A percentile compares a stretch with the other conserved stretches of the same genome.
Conservation (phyloP, 2,329 filamentous ascomycete species). For the Plectosphaerella plurivora region DNA sequence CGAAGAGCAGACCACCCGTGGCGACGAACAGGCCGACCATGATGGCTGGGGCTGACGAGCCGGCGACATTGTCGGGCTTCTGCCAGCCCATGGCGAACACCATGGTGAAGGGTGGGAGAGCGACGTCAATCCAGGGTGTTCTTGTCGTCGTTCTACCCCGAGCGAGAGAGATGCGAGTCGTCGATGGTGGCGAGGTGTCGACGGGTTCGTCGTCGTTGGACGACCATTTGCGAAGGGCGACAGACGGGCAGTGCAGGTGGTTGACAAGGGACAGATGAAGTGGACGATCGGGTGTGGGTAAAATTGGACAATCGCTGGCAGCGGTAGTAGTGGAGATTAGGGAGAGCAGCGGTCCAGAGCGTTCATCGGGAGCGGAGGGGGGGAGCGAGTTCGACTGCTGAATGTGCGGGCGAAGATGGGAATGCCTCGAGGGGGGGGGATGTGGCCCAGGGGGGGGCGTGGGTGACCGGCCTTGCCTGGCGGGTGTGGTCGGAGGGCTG, state of each 20-base stretch:
- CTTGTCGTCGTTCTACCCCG: neutral
- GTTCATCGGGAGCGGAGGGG: neutral
- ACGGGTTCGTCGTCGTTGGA: slow-evolving; percentile 11
- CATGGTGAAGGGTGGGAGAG: slow-evolving; percentile 46
- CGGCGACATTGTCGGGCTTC: slow-evolving; percentile 71
- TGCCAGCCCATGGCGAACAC: slow-evolving; percentile 66
- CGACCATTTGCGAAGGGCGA: slow-evolving; percentile 9
- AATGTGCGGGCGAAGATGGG: neutral
- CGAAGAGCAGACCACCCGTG: slow-evolving; percentile 64
- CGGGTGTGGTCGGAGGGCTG: neutral
- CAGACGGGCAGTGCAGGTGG: neutral
- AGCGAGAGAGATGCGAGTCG: neutral
- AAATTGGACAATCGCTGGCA: slow-evolving; percentile 9
- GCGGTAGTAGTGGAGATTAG: slow-evolving; percentile 4
- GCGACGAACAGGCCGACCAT: slow-evolving; percentile 70
- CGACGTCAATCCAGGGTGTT: slow-evolving; percentile 43
- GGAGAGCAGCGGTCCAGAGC: neutral
- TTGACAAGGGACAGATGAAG: slow-evolving; percentile 7
- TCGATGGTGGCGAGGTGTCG: slow-evolving; percentile 2
- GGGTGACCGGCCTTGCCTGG: neutral
- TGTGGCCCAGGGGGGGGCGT: neutral
- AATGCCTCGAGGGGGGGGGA: neutral
- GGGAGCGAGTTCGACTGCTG: neutral
- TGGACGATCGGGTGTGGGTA: slow-evolving; percentile 13
- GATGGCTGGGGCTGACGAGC: slow-evolving; percentile 67